phyloP scores from a whole-genome alignment of 2,329 filamentous ascomycete genomes.

The Sporothrix dimorphospora region DNA sequence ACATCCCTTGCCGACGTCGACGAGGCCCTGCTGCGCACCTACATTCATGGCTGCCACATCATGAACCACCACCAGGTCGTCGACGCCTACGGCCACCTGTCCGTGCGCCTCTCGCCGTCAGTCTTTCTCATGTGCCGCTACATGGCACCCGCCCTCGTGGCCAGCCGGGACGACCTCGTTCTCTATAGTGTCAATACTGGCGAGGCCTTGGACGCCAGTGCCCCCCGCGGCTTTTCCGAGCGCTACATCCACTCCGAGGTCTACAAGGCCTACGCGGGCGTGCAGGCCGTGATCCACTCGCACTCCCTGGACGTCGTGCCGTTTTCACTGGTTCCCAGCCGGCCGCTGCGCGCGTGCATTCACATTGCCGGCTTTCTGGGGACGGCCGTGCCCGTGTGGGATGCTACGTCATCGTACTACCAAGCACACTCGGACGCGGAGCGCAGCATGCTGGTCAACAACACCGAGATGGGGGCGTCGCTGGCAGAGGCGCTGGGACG shows the following conservation, averaged over 20 bases:
- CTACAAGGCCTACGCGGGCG: background rate
- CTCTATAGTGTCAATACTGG: background rate
- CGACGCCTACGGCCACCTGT: conserved; percentile 7
- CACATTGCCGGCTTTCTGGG: conserved; percentile 4
- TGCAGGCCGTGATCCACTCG: conserved; percentile 1
- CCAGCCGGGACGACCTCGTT: background rate
- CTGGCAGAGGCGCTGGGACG: background rate
- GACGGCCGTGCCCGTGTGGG: background rate
- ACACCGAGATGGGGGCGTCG: background rate
- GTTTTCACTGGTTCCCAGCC: background rate
- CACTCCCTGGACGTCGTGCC: conserved; percentile 6
- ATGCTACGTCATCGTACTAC: background rate
- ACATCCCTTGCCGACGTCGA: background rate
- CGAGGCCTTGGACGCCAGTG: background rate
- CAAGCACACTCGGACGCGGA: background rate
- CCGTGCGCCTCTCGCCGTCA: background rate
- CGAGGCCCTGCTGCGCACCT: background rate
- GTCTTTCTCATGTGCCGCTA: conserved; percentile 12
- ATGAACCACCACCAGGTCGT: conserved; percentile 13
- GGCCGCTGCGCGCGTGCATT: background rate
- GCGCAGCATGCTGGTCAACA: conserved; percentile 13
- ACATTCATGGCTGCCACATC: background rate
- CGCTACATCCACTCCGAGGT: conserved; percentile 16
- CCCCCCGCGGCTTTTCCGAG: background rate
- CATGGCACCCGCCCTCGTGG: conserved; percentile 6